phyloP scores from a whole-genome alignment of 2,329 filamentous ascomycete species.

The Arthrinium puccinioides region DNA sequence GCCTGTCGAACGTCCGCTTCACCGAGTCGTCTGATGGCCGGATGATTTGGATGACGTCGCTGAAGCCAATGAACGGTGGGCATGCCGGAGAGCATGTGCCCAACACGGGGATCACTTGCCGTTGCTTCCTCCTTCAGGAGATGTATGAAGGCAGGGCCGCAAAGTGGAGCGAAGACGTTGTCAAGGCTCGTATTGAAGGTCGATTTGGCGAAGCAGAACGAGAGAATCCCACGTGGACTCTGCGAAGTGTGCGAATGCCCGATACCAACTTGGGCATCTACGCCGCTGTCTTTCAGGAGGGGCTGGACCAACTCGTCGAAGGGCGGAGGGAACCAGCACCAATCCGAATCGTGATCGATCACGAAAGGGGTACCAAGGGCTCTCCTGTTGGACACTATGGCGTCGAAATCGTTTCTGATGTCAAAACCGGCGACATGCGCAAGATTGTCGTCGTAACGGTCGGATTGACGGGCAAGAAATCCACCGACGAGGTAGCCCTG shows the following conservation, averaged over 20 bases:
- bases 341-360: conserved; percentile 67
- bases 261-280: conserved; percentile 53
- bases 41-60: conserved; percentile 61
- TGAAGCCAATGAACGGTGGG: conserved; percentile 50
- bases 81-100: conserved; percentile 39
- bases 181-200: conserved; percentile 78
- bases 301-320: conserved; percentile 52
- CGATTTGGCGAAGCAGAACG: conserved; percentile 79
- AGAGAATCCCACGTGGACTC: conserved; percentile 72
- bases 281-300: conserved; percentile 67
- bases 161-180: conserved; percentile 76
- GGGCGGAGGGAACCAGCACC: conserved; percentile 61
- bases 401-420: conserved; percentile 63
- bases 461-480: conserved; percentile 64
- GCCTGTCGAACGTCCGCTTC: conserved; percentile 63
- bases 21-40: conserved; percentile 61
- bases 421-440: conserved; percentile 47
- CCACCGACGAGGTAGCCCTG: conserved; percentile 64
- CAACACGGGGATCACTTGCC: conserved; percentile 47
- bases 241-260: conserved; percentile 60
- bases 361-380: conserved; percentile 58
- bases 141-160: conserved; percentile 70
- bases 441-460: conserved; percentile 43
- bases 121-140: conserved; percentile 67
- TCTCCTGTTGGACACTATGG: conserved; percentile 60